phyloP scores from a whole-genome alignment of 2,329 filamentous ascomycete genomes.

The Fusarium euwallaceae region DNA sequence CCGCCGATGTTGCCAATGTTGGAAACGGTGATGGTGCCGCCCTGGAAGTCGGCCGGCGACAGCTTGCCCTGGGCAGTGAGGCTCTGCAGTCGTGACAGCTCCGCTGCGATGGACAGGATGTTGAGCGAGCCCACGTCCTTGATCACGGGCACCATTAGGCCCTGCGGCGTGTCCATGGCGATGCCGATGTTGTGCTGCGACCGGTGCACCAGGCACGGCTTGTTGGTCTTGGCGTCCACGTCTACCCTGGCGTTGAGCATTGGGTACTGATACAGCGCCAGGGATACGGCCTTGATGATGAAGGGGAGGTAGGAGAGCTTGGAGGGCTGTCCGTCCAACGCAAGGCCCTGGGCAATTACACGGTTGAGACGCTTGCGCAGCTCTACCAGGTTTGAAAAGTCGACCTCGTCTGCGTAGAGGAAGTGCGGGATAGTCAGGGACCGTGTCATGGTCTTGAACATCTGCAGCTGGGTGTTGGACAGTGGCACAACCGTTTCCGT shows the following conservation, averaged over 20 bases:
- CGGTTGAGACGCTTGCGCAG: slow-evolving; percentile 83
- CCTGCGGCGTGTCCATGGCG: slow-evolving; percentile 92
- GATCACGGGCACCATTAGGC: slow-evolving; percentile 92
- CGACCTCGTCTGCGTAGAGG: slow-evolving; percentile 90
- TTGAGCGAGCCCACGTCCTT: slow-evolving; percentile 83
- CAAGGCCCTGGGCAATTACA: slow-evolving; percentile 58
- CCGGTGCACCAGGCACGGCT: slow-evolving; percentile 82
- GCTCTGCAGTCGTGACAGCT: slow-evolving; percentile 79
- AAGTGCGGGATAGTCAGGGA: slow-evolving; percentile 95
- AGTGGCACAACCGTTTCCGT: slow-evolving; percentile 78
- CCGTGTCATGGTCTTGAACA: slow-evolving; percentile 98
- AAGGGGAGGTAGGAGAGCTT: slow-evolving; percentile 94
- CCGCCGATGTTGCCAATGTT: slow-evolving; percentile 97
- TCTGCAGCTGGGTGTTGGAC: slow-evolving; percentile 85
- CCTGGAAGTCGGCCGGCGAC: slow-evolving; percentile 78
- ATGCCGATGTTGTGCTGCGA: slow-evolving; percentile 94
- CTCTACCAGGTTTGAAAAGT: slow-evolving; percentile 80
- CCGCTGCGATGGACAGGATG: slow-evolving; percentile 81
- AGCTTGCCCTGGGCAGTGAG: slow-evolving; percentile 83
- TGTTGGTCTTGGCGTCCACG: slow-evolving; percentile 63
- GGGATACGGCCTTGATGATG: slow-evolving; percentile 93
- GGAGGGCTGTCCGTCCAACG: slow-evolving; percentile 64
- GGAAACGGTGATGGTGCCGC: slow-evolving; percentile 94
- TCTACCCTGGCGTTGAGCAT: slow-evolving; percentile 91
- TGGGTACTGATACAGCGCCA: slow-evolving; percentile 85